Conservation (phyloP, 2,329 filamentous ascomycete species). For the Harringtonia aguacate region DNA sequence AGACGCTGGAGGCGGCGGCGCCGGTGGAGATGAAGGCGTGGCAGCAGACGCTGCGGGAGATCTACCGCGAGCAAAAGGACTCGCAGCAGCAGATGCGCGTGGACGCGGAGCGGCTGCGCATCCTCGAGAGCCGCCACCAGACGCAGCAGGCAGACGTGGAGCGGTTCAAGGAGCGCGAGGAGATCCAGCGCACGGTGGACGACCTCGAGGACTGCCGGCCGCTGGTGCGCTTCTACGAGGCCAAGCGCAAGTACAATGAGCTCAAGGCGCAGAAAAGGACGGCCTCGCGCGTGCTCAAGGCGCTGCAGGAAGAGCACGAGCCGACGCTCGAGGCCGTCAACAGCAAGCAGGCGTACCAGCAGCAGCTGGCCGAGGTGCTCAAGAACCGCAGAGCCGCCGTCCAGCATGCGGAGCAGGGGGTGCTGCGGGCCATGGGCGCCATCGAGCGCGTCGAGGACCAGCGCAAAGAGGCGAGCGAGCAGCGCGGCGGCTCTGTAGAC, state of each 20-base stretch:
- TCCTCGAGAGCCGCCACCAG: constrained; percentile 62
- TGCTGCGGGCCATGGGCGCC: constrained; percentile 31
- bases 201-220: constrained; percentile 56
- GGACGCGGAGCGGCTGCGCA: constrained; percentile 52
- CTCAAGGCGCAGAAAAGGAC: constrained; percentile 44
- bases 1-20: constrained; percentile 83
- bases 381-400: constrained; percentile 43
- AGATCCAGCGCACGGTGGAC: constrained; percentile 52
- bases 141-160: constrained; percentile 74
- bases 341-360: constrained; percentile 56
- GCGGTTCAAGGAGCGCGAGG: constrained; percentile 63
- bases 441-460: constrained; percentile 26
- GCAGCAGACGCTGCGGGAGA: constrained; percentile 63
- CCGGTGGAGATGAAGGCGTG: constrained; percentile 67
- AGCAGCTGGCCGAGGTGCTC: constrained; percentile 44
- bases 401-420: constrained; percentile 39
- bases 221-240: constrained; percentile 52
- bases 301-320: constrained; percentile 46
- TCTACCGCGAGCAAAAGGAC: constrained; percentile 60
- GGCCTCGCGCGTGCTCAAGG: constrained; percentile 45
- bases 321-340: constrained; percentile 62
- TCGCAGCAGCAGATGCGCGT: constrained; percentile 45
- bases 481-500: constrained; percentile 41
- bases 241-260: constrained; percentile 33
- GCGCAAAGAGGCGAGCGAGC: constrained; percentile 37